phyloP scores from a whole-genome alignment of 1,139 yeast species.

The Geotrichum macrosporum region DNA sequence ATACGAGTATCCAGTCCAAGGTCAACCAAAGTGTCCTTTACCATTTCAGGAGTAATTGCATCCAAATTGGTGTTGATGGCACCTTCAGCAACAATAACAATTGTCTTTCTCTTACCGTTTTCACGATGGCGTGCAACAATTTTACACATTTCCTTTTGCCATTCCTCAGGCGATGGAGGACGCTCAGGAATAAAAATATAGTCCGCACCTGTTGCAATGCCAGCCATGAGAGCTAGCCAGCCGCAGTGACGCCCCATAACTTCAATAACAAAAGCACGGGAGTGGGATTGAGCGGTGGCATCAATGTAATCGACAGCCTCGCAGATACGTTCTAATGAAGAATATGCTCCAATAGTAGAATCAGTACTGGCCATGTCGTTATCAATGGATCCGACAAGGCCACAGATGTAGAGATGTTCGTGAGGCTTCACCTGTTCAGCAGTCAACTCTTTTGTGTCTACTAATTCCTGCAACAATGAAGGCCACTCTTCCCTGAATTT shows the following conservation, averaged over 20 bases:
- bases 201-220: constrained; percentile 93
- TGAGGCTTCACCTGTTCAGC: constrained; percentile 54
- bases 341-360: constrained; percentile 93
- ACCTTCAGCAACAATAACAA: constrained; percentile 96
- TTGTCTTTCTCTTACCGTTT: constrained; percentile 88
- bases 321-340: constrained; percentile 89
- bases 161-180: constrained; percentile 60
- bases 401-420: constrained; percentile 79
- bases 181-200: constrained; percentile 89
- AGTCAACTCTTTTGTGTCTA: constrained; percentile 51
- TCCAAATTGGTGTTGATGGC: constrained; percentile 80
- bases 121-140: constrained; percentile 75
- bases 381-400: constrained; percentile 94
- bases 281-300: constrained; percentile 94
- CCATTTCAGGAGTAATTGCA: constrained; percentile 78
- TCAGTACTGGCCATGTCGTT: constrained; percentile 97
- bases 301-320: constrained; percentile 93
- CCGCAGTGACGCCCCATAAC: constrained; percentile 99
- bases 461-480: constrained; percentile 66
- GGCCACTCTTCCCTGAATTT: constrained; percentile 94
- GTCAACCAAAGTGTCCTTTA: constrained; percentile 71
- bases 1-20: constrained; percentile 90
- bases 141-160: constrained; percentile 61
- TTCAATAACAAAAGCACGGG: constrained; percentile 95
- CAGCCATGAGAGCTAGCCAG: constrained; percentile 96